Evolutionary conservation across 106 monocot genomes (phyloP).

Genomic region (Acorus gramineus): DNA sequence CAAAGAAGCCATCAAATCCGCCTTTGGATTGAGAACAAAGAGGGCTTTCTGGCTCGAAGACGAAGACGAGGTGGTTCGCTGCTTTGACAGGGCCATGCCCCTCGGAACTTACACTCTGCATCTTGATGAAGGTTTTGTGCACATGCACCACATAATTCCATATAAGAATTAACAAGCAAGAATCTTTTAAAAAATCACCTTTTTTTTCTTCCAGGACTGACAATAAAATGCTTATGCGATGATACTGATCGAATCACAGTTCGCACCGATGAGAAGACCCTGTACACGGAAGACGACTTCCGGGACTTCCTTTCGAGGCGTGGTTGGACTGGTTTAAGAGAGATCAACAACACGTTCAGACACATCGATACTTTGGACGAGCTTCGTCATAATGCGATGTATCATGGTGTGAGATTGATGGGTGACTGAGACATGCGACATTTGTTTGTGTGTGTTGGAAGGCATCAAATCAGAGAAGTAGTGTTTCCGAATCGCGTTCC

Average conservation of each 20-base stretch:
- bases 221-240: conserved; percentile 71
- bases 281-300: conserved; percentile 86
- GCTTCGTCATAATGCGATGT: conserved; percentile 56
- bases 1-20: conserved; percentile 89
- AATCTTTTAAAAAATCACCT: too few species aligned
- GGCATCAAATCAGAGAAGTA: too few species aligned
- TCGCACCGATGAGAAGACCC: conserved; percentile 65
- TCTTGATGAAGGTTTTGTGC: conserved; percentile 71
- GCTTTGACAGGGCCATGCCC: conserved; percentile 92
- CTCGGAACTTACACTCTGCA: conserved; percentile 77
- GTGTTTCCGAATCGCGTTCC: too few species aligned
- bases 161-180: too few species aligned
- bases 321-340: conserved; percentile 68
- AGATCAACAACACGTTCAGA: conserved; percentile 51
- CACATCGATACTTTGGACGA: conserved; percentile 55
- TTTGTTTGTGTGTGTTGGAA: neutral
- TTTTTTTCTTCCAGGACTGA: conserved; percentile 42
- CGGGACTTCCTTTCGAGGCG: conserved; percentile 58
- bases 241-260: conserved; percentile 46
- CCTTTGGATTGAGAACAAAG: conserved; percentile 82
- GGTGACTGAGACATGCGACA: conserved; percentile 18
- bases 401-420: conserved; percentile 62
- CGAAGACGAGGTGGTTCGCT: conserved; percentile 88
- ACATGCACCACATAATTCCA: neutral
- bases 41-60: conserved; percentile 97